A percentile compares a stretch with the other conserved stretches of the same genome.
These are phyloP conservation scores for Colletotrichum sojae DNA, from an alignment of 2,329 filamentous ascomycete genomes.

Conservation along the genomic window DNA sequence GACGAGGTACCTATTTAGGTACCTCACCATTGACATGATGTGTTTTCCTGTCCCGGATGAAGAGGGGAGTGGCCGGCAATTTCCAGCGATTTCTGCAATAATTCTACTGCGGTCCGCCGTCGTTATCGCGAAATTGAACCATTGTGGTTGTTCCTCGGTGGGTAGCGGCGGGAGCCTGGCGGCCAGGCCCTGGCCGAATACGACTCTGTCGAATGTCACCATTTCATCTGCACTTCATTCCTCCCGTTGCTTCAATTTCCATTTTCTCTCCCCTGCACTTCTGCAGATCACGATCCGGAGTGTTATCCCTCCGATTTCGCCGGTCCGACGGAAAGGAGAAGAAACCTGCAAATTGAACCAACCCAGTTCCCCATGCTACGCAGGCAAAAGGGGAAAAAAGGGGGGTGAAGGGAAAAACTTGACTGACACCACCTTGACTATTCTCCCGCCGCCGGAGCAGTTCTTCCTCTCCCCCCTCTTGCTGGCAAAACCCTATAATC, in stretches of 20 bases:
- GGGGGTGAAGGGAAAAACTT: not conserved
- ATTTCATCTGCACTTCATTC: not conserved
- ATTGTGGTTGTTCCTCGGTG: not conserved
- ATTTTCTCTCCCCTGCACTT: not conserved
- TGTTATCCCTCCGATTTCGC: too few relatives aligned
- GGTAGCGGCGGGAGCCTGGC: not conserved
- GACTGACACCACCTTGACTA: not conserved
- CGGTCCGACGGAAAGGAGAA: not conserved
- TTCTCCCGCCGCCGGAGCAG: conserved; percentile 6
- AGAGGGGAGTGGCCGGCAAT: too few relatives aligned
- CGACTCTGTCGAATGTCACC: conserved; percentile 16
- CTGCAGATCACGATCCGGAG: not conserved
- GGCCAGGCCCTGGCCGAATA: not conserved
- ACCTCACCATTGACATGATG: not conserved
- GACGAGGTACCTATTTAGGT: conserved; percentile 6
- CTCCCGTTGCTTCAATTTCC: not conserved
- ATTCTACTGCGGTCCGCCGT: not conserved
- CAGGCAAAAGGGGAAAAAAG: not conserved
- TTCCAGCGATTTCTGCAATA: not conserved
- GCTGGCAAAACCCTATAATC: conserved; percentile 19
- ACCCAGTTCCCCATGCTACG: not conserved
- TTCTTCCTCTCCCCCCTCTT: conserved; percentile 4
- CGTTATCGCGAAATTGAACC: too few relatives aligned
- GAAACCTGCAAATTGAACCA: not conserved
- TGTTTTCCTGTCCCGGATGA: not conserved